Conservation (phyloP, 2,329 filamentous ascomycete genomes). For the Monilinia aucupariae region DNA sequence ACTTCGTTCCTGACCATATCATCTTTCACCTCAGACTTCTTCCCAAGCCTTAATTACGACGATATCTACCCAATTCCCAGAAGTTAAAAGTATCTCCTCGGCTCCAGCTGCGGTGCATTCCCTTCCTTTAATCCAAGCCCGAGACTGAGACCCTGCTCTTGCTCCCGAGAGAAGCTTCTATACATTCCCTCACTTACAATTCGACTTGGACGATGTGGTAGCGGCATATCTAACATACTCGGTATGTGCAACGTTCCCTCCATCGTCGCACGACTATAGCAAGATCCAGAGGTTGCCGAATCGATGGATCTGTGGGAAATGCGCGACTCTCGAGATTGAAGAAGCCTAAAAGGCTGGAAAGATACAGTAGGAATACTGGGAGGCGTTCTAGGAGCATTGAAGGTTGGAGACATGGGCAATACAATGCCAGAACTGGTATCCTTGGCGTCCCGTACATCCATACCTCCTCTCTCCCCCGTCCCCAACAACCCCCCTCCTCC, state of each 20-base stretch:
- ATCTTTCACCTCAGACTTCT: neutral
- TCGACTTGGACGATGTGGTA: neutral
- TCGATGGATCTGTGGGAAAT: neutral
- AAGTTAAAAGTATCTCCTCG: neutral
- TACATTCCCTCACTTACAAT: neutral
- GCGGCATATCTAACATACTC: neutral
- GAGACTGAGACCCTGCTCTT: neutral
- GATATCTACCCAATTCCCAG: neutral
- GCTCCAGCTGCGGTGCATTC: neutral
- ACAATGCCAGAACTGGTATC: neutral
- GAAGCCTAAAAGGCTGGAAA: neutral
- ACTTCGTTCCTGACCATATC: neutral
- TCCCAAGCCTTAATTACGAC: neutral
- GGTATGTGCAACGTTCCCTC: neutral
- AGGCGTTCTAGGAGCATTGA: neutral
- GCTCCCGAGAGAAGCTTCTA: neutral
- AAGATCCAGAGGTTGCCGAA: neutral
- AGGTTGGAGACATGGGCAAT: neutral
- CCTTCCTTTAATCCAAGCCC: neutral
- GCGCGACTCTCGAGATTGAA: neutral
- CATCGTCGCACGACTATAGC: neutral
- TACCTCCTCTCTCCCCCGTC: neutral
- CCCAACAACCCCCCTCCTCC: too few species aligned
- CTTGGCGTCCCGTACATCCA: neutral
- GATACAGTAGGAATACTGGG: neutral